Conservation (phyloP, 2,329 filamentous ascomycete genomes). For the Mollisiaceae sp. region DNA sequence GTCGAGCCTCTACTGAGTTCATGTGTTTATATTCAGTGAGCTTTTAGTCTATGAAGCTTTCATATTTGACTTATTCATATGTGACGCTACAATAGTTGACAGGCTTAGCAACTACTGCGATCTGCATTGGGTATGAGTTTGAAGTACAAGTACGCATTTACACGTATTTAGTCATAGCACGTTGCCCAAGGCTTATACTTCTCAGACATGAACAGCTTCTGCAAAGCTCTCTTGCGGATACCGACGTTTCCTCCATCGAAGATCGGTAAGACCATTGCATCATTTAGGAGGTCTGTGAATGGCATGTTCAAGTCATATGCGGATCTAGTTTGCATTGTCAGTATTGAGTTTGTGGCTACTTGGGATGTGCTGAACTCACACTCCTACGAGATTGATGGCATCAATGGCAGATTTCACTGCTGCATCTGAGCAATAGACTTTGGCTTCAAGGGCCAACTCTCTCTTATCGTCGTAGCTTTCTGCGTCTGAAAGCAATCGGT, state of each 20-base stretch:
- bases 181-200: conserved; percentile 52
- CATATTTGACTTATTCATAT: too few species aligned
- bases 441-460: conserved; percentile 54
- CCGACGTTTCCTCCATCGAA: conserved; percentile 61
- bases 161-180: conserved; percentile 1
- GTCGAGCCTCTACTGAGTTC: too few species aligned
- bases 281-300: conserved; percentile 51
- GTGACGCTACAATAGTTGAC: too few species aligned
- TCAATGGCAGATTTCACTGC: conserved; percentile 53
- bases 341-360: neutral
- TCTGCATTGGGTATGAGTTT: too few species aligned
- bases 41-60: too few species aligned
- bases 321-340: conserved; percentile 12
- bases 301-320: conserved; percentile 26
- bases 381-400: conserved; percentile 56
- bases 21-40: too few species aligned
- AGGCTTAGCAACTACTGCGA: too few species aligned
- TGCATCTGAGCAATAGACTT: conserved; percentile 55
- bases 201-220: conserved; percentile 49
- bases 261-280: conserved; percentile 51
- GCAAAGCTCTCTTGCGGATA: conserved; percentile 53
- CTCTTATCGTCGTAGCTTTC: conserved; percentile 43
- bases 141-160: too few species aligned
- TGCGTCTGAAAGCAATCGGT: conserved; percentile 38
- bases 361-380: conserved; percentile 42